These are phyloP conservation scores for Licmophora abbreviata DNA, from an alignment of 108 stramenopile genomes.

Conservation along the genomic window DNA sequence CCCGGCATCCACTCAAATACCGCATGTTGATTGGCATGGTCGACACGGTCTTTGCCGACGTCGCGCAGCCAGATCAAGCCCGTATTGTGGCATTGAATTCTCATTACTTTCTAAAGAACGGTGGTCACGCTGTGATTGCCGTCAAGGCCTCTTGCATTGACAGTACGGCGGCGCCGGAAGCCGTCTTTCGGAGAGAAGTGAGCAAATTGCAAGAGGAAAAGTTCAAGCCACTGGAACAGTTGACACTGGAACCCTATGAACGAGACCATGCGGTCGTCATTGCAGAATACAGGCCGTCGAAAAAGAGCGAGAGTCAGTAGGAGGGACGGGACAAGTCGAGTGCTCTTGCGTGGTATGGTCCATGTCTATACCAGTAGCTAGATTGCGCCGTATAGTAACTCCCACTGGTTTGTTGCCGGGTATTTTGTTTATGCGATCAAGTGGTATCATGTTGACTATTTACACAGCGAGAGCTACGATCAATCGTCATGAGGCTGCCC, in stretches of 20 bases:
- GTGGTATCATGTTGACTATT: too few relatives aligned
- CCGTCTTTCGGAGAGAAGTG: conserved; percentile 95
- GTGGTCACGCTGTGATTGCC: conserved; percentile 98
- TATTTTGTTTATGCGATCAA: too few relatives aligned
- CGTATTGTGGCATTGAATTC: conserved; percentile 99
- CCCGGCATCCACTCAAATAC: conserved; percentile 99
- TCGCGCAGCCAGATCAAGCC: conserved; percentile 99
- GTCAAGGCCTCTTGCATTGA: conserved; percentile 99
- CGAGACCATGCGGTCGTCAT: conserved; percentile 99
- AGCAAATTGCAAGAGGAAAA: conserved; percentile 89
- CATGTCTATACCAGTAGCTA: not conserved
- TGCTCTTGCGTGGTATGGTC: too few relatives aligned
- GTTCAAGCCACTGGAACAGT: conserved; percentile 98
- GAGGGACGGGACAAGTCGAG: too few relatives aligned
- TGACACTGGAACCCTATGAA: conserved; percentile 99
- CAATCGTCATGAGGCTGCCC: conserved; percentile 3
- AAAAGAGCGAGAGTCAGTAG: conserved; percentile 84
- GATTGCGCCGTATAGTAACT: not conserved
- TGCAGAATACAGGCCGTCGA: conserved; percentile 89
- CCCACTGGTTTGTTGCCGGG: too few relatives aligned
- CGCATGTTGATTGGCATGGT: conserved; percentile 99
- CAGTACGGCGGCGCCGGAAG: conserved; percentile 97
- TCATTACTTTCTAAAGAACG: conserved; percentile 99
- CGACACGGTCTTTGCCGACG: conserved; percentile 97
- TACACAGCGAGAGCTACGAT: too few relatives aligned